These are phyloP conservation scores for Lachnellula subtilissima DNA, from an alignment of 2,329 filamentous ascomycete species.

Conservation along the genomic window DNA sequence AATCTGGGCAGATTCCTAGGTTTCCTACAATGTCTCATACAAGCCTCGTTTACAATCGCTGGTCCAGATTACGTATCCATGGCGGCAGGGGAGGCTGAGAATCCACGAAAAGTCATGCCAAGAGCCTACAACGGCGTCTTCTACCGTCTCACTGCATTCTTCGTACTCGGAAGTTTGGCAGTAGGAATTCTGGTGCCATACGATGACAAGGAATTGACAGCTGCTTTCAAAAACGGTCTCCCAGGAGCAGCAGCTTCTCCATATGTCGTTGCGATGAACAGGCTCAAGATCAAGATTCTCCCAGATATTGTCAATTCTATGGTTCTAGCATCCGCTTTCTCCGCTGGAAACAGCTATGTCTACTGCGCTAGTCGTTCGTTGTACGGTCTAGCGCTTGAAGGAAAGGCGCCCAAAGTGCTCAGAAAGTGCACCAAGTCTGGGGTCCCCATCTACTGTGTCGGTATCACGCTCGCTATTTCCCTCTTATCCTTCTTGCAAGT, in stretches of 20 bases:
- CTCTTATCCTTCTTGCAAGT: constrained; percentile 59
- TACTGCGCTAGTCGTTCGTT: constrained; percentile 45
- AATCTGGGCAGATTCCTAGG: constrained; percentile 54
- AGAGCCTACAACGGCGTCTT: constrained; percentile 68
- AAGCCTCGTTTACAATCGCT: constrained; percentile 63
- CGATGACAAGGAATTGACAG: constrained; percentile 53
- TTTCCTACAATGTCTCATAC: constrained; percentile 53
- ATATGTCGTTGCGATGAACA: constrained; percentile 55
- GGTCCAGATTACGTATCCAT: constrained; percentile 65
- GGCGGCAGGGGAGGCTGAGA: constrained; percentile 66
- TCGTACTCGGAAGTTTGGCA: constrained; percentile 60
- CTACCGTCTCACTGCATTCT: constrained; percentile 66
- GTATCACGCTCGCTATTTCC: constrained; percentile 50
- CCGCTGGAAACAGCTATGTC: constrained; percentile 51
- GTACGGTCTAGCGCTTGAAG: constrained; percentile 46
- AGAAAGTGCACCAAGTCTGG: constrained; percentile 45
- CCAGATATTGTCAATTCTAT: constrained; percentile 58
- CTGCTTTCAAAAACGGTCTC: constrained; percentile 43
- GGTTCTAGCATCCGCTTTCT: constrained; percentile 50
- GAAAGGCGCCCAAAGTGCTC: constrained; percentile 44
- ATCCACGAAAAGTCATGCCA: constrained; percentile 59
- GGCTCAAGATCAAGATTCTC: constrained; percentile 47
- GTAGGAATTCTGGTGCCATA: constrained; percentile 63
- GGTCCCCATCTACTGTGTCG: constrained; percentile 58
- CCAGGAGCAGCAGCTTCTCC: constrained; percentile 35